Evolutionary conservation across 176 grass and related monocot genomes (phyloP).

Genomic region (Oryza brachyantha): DNA sequence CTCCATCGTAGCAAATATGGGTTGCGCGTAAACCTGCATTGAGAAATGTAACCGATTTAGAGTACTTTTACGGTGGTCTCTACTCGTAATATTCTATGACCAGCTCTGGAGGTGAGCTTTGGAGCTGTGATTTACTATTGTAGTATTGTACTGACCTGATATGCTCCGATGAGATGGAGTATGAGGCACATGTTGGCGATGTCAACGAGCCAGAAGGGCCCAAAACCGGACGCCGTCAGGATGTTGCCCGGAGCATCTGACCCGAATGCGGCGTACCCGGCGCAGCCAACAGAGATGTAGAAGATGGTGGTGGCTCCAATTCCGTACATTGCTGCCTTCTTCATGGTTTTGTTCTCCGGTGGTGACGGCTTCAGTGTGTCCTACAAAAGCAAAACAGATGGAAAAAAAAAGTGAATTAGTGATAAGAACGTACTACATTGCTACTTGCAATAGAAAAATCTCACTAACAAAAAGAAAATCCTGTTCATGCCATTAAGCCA

Average conservation of each 20-base stretch:
- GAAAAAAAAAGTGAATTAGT: background rate
- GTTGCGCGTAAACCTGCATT: conserved; percentile 67
- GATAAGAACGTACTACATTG: background rate
- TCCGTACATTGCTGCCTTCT: conserved; percentile 69
- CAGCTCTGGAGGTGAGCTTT: background rate
- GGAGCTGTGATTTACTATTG: background rate
- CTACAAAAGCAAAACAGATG: conserved; percentile 13
- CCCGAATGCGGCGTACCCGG: conserved; percentile 71
- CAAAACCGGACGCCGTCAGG: conserved; percentile 46
- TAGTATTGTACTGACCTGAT: conserved; percentile 48
- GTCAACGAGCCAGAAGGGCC: conserved; percentile 76
- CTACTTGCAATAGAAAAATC: background rate
- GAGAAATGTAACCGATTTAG: background rate
- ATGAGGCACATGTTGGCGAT: conserved; percentile 74
- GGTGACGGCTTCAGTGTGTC: conserved; percentile 73
- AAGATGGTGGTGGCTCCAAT: conserved; percentile 70
- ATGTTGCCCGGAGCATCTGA: conserved; percentile 71
- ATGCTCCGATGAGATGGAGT: conserved; percentile 73
- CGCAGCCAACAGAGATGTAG: conserved; percentile 73
- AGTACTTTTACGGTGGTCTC: background rate
- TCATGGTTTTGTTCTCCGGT: conserved; percentile 75
- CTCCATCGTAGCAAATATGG: conserved; percentile 63
- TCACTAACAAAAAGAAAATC: background rate
- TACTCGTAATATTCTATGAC: background rate
- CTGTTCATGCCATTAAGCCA: background rate